Base-by-base conservation (phyloP, 78 protist genomes). In the Chrysochromulina parva region DNA sequence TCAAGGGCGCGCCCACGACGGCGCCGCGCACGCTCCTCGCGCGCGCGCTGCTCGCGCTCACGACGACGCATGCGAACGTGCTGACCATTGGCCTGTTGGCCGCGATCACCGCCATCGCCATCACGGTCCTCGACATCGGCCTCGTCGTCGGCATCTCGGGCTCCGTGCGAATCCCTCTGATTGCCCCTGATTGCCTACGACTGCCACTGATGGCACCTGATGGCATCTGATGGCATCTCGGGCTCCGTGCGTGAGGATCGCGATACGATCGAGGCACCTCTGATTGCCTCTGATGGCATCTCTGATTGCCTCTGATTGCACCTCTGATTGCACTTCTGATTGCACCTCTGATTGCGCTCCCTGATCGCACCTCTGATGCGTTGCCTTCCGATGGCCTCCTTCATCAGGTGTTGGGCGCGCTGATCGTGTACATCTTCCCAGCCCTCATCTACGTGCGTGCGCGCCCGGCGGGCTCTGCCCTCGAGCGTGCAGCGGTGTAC, bases 401-500 rank as follows among this genome's bases (percentile, higher is more conserved):
- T 58, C 62, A 58, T 58, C 24, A 58, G 62, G 62, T 13, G 7
- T 7, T 58, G 62, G 55, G 85, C 58, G 26, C 85, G 14, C 19
- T 28, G 28, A 52, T 76, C 58, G 85, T 76, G 28, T 76, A 76
- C 85, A 19, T 13, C 85, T 76, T 52, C 85, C 85, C 85, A 1
- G 28, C 85, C 13, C 59, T 76, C 85, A 76, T 76, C 58, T 76
- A 52, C 59, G 58, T 3, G 11, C 3, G 85, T 20, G 54, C 28
- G 28, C 13, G 13, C 11, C 54, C 48, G 38, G 48, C 22, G 20
- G 22, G 14, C 76, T 28, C 76, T 14, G 50, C 14, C 7, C 53
- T 38, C 38, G 38, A 38, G 38, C 38, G 38, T 38, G 38, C 38
- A 38, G 26, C 85, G 26, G 38, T 52, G 16, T 16, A 48, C 14